Conservation (phyloP, 1,139 yeast species). For the Candida sanyaensis region DNA sequence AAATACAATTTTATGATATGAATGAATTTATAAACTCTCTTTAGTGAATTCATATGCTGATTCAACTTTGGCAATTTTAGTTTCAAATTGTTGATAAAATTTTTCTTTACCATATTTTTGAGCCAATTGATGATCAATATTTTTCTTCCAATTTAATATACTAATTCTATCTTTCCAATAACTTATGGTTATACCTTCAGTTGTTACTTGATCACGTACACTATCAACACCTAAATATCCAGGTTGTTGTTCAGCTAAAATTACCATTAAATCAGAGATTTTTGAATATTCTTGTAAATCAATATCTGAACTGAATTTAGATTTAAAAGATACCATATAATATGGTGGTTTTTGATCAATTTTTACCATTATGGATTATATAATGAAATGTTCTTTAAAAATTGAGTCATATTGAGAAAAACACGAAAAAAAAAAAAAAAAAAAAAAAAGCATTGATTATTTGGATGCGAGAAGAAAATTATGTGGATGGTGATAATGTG, state of each 20-base stretch:
- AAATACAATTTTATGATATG: too few relatives aligned
- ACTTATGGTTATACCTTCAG: slow-evolving; percentile 19
- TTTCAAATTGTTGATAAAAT: slow-evolving; percentile 16
- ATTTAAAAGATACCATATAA: slow-evolving; percentile 18
- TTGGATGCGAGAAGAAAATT: too few relatives aligned
- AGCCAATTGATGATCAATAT: slow-evolving; percentile 18
- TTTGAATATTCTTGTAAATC: slow-evolving; percentile 11
- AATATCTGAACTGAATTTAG: slow-evolving; percentile 5
- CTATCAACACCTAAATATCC: slow-evolving; percentile 21
- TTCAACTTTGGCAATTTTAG: slow-evolving; percentile 18
- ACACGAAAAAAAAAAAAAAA: too few relatives aligned
- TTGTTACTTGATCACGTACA: slow-evolving; percentile 14
- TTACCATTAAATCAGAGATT: slow-evolving; percentile 13
- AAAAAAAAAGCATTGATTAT: too few relatives aligned
- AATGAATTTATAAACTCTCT: neutral
- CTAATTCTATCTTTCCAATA: slow-evolving; percentile 18
- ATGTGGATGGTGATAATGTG: too few relatives aligned
- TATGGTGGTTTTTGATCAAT: slow-evolving; percentile 16
- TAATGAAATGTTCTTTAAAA: neutral
- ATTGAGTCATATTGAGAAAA: neutral
- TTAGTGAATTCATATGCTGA: slow-evolving; percentile 12
- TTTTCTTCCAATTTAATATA: slow-evolving; percentile 16
- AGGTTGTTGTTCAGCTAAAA: slow-evolving; percentile 15
- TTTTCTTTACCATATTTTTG: slow-evolving; percentile 14
- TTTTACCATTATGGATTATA: slow-evolving; percentile 5